Evolutionary conservation across 305 asterid genomes (phyloP).

Genomic region (Solanum hybrid): DNA sequence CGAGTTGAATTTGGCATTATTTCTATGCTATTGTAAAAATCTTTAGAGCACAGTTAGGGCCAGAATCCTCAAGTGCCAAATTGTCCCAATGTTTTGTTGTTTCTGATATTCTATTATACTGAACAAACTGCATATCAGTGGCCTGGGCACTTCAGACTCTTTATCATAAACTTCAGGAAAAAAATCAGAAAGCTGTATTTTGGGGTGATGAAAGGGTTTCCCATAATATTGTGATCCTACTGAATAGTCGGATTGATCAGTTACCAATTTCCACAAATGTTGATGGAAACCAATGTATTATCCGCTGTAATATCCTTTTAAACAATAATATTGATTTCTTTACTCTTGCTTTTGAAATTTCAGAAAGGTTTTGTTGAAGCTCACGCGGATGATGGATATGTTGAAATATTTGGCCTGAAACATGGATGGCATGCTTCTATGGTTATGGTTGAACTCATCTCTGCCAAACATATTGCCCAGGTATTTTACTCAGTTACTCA

Average conservation of each 20-base stretch:
- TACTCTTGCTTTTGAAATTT: conserved; percentile 4
- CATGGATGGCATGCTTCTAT: conserved; percentile 99
- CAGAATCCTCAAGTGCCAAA: neutral
- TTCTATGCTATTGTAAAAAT: neutral
- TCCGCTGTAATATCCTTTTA: neutral
- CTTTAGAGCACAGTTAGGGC: neutral
- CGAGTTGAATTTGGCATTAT: neutral
- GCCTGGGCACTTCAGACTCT: neutral
- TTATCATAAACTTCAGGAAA: neutral
- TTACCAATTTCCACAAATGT: neutral
- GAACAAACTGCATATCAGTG: neutral
- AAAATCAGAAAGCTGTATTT: neutral
- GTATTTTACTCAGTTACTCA: conserved; percentile 22
- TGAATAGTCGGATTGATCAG: neutral
- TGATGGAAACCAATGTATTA: neutral
- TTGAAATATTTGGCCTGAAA: conserved; percentile 85
- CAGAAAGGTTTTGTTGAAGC: conserved; percentile 95
- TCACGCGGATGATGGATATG: conserved; percentile 73
- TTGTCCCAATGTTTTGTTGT: neutral
- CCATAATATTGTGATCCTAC: neutral
- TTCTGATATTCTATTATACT: neutral
- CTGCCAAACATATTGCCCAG: conserved; percentile 96
- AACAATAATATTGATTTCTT: neutral
- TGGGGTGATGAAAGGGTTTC: neutral
- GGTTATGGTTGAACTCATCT: conserved; percentile 89